Conservation (phyloP, 2,329 filamentous ascomycete species). For the Fusarium praegraminearum region DNA sequence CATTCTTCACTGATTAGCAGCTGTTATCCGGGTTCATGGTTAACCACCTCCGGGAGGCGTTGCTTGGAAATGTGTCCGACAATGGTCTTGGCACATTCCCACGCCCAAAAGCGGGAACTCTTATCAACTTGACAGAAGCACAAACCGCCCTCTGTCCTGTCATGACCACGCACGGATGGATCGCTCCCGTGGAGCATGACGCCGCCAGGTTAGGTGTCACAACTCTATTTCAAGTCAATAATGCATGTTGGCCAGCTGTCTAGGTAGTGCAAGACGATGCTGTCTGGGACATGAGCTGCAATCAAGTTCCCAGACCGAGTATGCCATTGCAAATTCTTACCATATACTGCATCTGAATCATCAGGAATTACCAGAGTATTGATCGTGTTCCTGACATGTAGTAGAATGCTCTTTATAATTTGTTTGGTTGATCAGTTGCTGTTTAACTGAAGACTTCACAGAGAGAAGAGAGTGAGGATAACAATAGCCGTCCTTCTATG, state of each 20-base stretch:
- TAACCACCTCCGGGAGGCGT: not conserved
- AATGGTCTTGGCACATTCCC: conserved; percentile 42
- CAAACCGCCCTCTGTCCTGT: conserved; percentile 32
- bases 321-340: not conserved
- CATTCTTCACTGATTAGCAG: not conserved
- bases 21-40: not conserved
- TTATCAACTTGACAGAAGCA: conserved; percentile 15
- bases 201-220: conserved; percentile 8
- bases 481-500: not conserved
- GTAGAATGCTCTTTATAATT: not conserved
- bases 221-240: conserved; percentile 4
- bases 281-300: not conserved
- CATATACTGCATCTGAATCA: not conserved
- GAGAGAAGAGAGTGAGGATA: not conserved
- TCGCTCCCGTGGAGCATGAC: conserved; percentile 18
- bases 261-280: conserved; percentile 1
- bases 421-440: not conserved
- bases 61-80: conserved; percentile 12
- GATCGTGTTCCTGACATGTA: not conserved
- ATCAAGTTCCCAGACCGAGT: not conserved
- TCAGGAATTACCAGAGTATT: not conserved
- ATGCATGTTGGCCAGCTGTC: not conserved
- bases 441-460: not conserved
- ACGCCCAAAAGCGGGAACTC: conserved; percentile 7
- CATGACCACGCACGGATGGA: conserved; percentile 6